Percentiles rank a stretch among this genome's conserved stretches.
phyloP scores from a whole-genome alignment of 2,329 filamentous ascomycete genomes.

The Tolypocladium tropicale region DNA sequence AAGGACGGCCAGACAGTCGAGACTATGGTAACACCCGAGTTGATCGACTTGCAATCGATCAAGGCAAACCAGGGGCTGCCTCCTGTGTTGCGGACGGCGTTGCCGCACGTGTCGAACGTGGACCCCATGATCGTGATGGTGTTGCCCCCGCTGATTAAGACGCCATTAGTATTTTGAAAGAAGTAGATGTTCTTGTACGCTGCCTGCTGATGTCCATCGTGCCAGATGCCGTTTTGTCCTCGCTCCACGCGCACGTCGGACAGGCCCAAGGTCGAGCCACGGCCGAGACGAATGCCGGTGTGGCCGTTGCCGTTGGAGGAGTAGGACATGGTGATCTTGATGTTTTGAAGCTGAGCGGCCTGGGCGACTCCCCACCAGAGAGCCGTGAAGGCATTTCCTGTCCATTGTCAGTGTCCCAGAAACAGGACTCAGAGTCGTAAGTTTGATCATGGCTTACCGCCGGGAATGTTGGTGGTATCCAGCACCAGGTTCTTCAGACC shows the following conservation, averaged over 20 bases:
- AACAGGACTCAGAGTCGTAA: not conserved
- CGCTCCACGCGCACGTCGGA: slow-evolving; percentile 29
- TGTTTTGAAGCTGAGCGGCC: slow-evolving; percentile 29
- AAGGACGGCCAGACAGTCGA: slow-evolving; percentile 28
- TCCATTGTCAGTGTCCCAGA: not conserved
- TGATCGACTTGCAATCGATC: slow-evolving; percentile 28
- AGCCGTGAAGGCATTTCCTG: slow-evolving; percentile 23
- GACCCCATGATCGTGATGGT: slow-evolving; percentile 29
- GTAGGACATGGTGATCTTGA: slow-evolving; percentile 29
- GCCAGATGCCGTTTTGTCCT: slow-evolving; percentile 32
- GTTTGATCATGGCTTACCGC: slow-evolving; percentile 8
- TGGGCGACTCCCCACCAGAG: slow-evolving; percentile 35
- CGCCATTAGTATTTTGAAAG: slow-evolving; percentile 27
- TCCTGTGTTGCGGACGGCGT: slow-evolving; percentile 23
- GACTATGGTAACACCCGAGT: slow-evolving; percentile 28
- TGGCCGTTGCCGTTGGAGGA: slow-evolving; percentile 26
- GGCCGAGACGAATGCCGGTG: slow-evolving; percentile 27
- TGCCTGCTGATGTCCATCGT: slow-evolving; percentile 32
- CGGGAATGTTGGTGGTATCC: slow-evolving; percentile 27
- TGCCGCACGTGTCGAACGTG: slow-evolving; percentile 28
- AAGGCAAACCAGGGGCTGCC: slow-evolving; percentile 29
- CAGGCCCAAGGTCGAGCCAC: slow-evolving; percentile 30
- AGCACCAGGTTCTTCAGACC: slow-evolving; percentile 32
- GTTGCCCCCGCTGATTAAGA: slow-evolving; percentile 18
- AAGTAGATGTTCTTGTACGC: slow-evolving; percentile 33